Conservation (phyloP, 345 rosid genomes). For the Salix suchowensis region DNA sequence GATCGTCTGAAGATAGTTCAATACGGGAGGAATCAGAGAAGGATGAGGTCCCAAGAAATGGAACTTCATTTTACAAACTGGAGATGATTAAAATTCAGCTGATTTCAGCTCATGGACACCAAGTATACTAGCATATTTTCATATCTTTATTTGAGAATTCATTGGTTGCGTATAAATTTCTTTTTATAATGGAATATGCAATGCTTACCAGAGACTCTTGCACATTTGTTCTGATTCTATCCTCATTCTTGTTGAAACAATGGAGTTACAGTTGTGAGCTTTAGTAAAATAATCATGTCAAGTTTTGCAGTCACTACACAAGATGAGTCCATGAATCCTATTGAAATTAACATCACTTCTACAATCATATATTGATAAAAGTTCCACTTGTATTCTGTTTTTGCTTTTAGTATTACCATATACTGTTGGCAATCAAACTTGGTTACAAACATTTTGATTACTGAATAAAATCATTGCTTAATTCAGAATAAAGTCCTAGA, state of each 20-base stretch:
- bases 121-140: conserved; percentile 40
- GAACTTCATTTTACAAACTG: conserved; percentile 71
- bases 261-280: background rate
- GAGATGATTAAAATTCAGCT: conserved; percentile 76
- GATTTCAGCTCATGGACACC: conserved; percentile 70
- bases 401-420: background rate
- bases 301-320: background rate
- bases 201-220: background rate
- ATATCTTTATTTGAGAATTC: background rate
- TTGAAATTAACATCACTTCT: background rate
- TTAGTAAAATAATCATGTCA: background rate
- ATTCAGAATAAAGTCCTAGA: background rate
- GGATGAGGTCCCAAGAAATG: conserved; percentile 36
- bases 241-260: background rate
- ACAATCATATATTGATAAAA: background rate
- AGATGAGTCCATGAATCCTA: background rate
- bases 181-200: background rate
- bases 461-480: background rate
- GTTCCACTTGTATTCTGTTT: background rate
- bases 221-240: background rate
- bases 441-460: background rate
- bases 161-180: background rate
- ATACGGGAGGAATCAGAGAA: conserved; percentile 28
- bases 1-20: conserved; percentile 32
- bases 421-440: background rate